Evolutionary conservation across 345 rosid species (phyloP).

Genomic region (Jatropha curcas): DNA sequence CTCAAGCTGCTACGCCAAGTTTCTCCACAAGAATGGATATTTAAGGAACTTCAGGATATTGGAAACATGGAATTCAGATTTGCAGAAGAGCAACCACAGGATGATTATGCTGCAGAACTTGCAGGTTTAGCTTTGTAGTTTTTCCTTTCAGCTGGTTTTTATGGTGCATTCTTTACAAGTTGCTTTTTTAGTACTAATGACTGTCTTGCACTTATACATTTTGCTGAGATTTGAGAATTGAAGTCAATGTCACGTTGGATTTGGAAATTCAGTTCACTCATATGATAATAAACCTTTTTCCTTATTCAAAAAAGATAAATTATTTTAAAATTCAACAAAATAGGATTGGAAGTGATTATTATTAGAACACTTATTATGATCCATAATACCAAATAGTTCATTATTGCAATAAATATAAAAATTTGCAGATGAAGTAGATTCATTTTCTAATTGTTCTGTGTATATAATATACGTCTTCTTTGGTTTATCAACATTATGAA

Average conservation of each 20-base stretch:
- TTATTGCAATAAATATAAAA: too few relatives aligned
- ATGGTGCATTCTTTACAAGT: background rate
- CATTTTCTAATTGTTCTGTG: too few relatives aligned
- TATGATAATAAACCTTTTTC: too few relatives aligned
- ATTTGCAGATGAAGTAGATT: too few relatives aligned
- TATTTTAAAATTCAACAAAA: too few relatives aligned
- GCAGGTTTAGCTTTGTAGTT: slow-evolving; percentile 55
- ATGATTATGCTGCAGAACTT: slow-evolving; percentile 95
- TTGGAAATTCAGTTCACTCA: background rate
- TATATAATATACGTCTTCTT: too few relatives aligned
- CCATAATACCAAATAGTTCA: too few relatives aligned
- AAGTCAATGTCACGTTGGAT: background rate
- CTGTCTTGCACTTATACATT: background rate
- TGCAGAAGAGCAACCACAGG: slow-evolving; percentile 95
- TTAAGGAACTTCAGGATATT: slow-evolving; percentile 94
- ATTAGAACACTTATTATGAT: too few relatives aligned
- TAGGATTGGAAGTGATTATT: too few relatives aligned
- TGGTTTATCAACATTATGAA: too few relatives aligned
- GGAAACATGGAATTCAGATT: slow-evolving; percentile 89
- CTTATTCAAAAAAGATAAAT: too few relatives aligned
- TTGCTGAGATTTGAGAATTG: background rate
- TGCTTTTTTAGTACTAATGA: background rate
- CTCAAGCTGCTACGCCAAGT: slow-evolving; percentile 64
- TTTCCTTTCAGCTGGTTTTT: slow-evolving; percentile 7
- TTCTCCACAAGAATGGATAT: slow-evolving; percentile 96